Conservation (phyloP, 345 rosid genomes). For the Cardamine resedifolia region DNA sequence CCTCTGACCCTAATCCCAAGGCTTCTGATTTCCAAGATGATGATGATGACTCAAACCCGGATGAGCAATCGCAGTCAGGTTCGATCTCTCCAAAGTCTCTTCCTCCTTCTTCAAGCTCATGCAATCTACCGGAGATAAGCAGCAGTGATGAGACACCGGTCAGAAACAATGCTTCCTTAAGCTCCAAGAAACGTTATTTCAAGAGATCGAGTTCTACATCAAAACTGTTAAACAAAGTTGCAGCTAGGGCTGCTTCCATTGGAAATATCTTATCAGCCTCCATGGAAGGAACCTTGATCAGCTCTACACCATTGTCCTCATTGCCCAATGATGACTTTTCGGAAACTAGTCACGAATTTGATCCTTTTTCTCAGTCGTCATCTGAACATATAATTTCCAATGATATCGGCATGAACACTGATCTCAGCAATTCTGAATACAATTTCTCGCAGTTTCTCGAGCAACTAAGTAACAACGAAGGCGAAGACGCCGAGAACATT, state of each 20-base stretch:
- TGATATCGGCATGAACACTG: constrained; percentile 17
- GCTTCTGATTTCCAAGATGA: constrained; percentile 12
- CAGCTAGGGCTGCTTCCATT: constrained; percentile 34
- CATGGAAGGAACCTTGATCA: constrained; percentile 27
- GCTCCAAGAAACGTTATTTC: constrained; percentile 13
- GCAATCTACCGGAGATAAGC: constrained; percentile 11
- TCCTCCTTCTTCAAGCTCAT: constrained; percentile 13
- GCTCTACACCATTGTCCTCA: constrained; percentile 14
- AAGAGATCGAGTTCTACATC: constrained; percentile 25
- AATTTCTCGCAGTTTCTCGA: constrained; percentile 33
- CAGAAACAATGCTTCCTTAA: constrained; percentile 25
- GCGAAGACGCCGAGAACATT: constrained; percentile 8
- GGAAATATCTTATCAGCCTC: constrained; percentile 26
- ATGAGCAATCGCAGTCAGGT: constrained; percentile 15
- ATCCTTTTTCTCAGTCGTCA: constrained; percentile 18
- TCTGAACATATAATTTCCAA: neutral
- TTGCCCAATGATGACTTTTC: constrained; percentile 16
- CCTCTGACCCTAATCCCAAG: neutral
- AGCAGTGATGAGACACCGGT: neutral
- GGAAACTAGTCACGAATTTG: constrained; percentile 8
- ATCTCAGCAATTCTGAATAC: constrained; percentile 8
- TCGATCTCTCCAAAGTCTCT: constrained; percentile 21
- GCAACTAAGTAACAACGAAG: constrained; percentile 22
- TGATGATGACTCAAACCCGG: neutral
- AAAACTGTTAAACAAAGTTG: constrained; percentile 35